Conservation (phyloP, 2,329 filamentous ascomycete genomes). For the Paraconiothyrium brasiliense region DNA sequence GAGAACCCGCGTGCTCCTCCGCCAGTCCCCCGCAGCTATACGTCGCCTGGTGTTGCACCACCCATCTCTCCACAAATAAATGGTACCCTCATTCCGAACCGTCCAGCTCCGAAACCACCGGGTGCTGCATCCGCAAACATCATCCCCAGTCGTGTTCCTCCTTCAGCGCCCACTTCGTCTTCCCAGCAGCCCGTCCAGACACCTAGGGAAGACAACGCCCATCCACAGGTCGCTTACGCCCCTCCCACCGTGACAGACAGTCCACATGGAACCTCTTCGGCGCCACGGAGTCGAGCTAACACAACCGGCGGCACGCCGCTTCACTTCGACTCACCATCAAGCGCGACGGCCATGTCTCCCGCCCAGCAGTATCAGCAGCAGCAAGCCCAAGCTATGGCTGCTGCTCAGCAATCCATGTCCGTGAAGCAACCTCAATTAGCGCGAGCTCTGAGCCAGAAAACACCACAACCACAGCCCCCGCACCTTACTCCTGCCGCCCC, state of each 20-base stretch:
- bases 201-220: slow-evolving; percentile 51
- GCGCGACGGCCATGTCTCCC: slow-evolving; percentile 43
- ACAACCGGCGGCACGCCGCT: slow-evolving; percentile 52
- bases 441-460: slow-evolving; percentile 76
- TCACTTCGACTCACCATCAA: slow-evolving; percentile 58
- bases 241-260: slow-evolving; percentile 53
- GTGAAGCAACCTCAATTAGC: slow-evolving; percentile 66
- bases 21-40: slow-evolving; percentile 72
- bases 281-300: slow-evolving; percentile 54
- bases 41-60: slow-evolving; percentile 56
- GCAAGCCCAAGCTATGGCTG: slow-evolving; percentile 83
- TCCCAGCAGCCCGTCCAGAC: slow-evolving; percentile 35
- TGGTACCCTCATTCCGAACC: slow-evolving; percentile 74
- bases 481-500: slow-evolving; percentile 48
- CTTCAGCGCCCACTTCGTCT: slow-evolving; percentile 62
- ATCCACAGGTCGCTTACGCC: slow-evolving; percentile 54
- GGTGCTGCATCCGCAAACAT: slow-evolving; percentile 58
- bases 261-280: slow-evolving; percentile 45
- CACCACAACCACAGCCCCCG: slow-evolving; percentile 42
- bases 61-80: slow-evolving; percentile 52
- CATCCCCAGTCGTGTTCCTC: slow-evolving; percentile 65
- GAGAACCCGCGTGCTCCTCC: slow-evolving; percentile 95
- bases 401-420: slow-evolving; percentile 77
- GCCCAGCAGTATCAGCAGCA: slow-evolving; percentile 70
- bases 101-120: slow-evolving; percentile 90